These are phyloP conservation scores for Chondrostereum purpureum DNA, from an alignment of 1,284 basidiomycete species.

Conservation along the genomic window DNA sequence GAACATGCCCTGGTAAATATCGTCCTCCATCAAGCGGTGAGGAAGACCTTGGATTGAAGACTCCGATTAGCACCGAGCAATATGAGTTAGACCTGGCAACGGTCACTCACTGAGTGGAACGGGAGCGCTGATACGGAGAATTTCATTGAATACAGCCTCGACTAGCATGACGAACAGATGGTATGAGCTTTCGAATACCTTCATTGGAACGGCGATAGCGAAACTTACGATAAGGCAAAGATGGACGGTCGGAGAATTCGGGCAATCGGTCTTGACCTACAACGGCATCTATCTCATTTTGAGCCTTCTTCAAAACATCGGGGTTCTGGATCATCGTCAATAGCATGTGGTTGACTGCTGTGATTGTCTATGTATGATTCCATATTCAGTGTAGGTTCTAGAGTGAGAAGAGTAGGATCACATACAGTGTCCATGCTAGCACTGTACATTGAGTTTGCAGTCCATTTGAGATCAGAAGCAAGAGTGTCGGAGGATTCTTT, in stretches of 20 bases:
- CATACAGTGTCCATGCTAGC: slow-evolving; percentile 57
- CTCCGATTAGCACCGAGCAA: no score
- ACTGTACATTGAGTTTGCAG: slow-evolving; percentile 69
- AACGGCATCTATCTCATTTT: slow-evolving; percentile 3
- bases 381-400: background rate
- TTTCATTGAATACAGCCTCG: background rate
- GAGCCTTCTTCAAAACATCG: slow-evolving; percentile 4
- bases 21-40: slow-evolving; percentile 1
- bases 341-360: slow-evolving; percentile 47
- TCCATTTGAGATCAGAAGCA: slow-evolving; percentile 63
- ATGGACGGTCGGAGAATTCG: background rate
- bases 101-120: slow-evolving; percentile 2
- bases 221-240: slow-evolving; percentile 2
- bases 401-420: slow-evolving; percentile 6
- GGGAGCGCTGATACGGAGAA: background rate
- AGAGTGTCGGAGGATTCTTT: slow-evolving; percentile 30
- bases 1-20: slow-evolving; percentile 2
- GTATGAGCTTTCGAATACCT: no score
- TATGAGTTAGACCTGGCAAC: no score
- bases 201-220: no score
- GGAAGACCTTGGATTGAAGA: slow-evolving; percentile 1
- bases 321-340: slow-evolving; percentile 42
- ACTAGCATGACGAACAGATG: background rate
- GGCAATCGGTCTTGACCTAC: slow-evolving; percentile 3
- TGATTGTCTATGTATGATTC: slow-evolving; percentile 38